Conservation (phyloP, 768 basidiomycete genomes). For the Podaxis rugospora region DNA sequence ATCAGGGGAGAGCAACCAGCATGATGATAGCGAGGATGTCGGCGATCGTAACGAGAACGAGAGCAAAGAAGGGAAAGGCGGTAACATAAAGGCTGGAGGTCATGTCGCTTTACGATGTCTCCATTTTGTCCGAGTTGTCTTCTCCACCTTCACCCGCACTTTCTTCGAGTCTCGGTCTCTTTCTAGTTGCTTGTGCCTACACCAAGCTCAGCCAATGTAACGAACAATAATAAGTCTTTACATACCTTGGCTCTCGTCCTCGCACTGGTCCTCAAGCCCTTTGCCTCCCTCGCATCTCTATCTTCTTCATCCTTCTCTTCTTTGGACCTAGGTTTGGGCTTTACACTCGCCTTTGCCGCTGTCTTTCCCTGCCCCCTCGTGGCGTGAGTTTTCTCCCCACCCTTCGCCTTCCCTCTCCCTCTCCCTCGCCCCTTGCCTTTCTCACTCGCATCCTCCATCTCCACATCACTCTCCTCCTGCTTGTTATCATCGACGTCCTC, state of each 20-base stretch:
- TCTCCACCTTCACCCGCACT: neutral
- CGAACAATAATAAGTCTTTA: neutral
- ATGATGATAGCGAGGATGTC: neutral
- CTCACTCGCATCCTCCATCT: slow-evolving; percentile 1
- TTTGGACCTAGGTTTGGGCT: neutral
- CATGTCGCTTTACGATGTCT: neutral
- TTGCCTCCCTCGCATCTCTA: slow-evolving; percentile 6
- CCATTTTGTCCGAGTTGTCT: slow-evolving; percentile 7
- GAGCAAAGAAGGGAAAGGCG: neutral
- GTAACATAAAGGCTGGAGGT: neutral
- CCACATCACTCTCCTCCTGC: slow-evolving; percentile 5
- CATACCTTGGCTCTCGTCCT: slow-evolving; percentile 4
- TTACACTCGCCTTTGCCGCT: neutral
- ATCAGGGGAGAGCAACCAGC: no score
- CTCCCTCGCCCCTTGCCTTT: neutral
- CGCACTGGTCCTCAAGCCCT: slow-evolving; percentile 5
- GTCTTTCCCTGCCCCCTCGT: neutral
- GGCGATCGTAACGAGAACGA: neutral
- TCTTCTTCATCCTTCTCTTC: slow-evolving; percentile 1
- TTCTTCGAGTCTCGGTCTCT: neutral
- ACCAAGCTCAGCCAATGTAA: neutral
- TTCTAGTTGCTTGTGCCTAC: slow-evolving; percentile 1
- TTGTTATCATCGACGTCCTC: neutral
- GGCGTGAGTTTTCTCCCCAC: no score
- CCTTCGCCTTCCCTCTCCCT: neutral